Evolutionary conservation across 768 basidiomycete genomes (phyloP).

Genomic region (Calocera cornea): DNA sequence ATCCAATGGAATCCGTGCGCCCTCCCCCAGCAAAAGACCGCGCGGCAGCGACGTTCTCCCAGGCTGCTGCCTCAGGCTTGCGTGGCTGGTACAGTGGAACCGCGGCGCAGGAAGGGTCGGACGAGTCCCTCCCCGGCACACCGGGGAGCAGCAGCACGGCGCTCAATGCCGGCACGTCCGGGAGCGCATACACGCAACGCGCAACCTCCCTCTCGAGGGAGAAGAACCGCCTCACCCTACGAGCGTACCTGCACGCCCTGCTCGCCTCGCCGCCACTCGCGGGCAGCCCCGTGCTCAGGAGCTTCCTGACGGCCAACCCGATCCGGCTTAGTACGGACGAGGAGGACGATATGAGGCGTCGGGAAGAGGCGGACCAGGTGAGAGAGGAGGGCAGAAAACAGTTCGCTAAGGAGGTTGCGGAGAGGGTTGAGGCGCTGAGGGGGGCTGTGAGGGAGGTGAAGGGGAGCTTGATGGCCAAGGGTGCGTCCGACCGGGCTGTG

Average conservation of each 20-base stretch:
- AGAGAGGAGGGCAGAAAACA: conserved; percentile 75
- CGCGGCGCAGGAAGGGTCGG: conserved; percentile 3
- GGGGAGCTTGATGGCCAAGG: conserved; percentile 82
- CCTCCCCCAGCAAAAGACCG: conserved; percentile 83
- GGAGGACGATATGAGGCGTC: conserved; percentile 54
- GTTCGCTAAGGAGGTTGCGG: conserved; percentile 78
- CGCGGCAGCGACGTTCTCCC: conserved; percentile 15
- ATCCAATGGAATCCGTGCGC: conserved; percentile 68
- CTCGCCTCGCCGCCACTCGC: conserved; percentile 59
- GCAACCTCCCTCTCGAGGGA: conserved; percentile 58
- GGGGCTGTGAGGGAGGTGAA: conserved; percentile 77
- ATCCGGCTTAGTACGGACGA: conserved; percentile 58
- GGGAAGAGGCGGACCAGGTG: conserved; percentile 79
- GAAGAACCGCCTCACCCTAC: conserved; percentile 87
- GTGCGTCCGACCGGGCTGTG: too few species aligned
- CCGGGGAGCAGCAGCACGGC: conserved; percentile 7
- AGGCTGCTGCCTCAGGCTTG: conserved; percentile 6
- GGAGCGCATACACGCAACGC: conserved; percentile 5
- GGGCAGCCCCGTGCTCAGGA: conserved; percentile 70
- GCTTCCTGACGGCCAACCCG: conserved; percentile 70
- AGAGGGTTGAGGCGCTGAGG: conserved; percentile 71
- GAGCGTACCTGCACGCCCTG: conserved; percentile 78
- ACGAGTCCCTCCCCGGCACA: neutral
- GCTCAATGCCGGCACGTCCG: conserved; percentile 1
- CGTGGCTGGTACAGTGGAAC: neutral